Evolutionary conservation across 441 rosid genomes (phyloP).

Genomic region (Syzygium malaccense): DNA sequence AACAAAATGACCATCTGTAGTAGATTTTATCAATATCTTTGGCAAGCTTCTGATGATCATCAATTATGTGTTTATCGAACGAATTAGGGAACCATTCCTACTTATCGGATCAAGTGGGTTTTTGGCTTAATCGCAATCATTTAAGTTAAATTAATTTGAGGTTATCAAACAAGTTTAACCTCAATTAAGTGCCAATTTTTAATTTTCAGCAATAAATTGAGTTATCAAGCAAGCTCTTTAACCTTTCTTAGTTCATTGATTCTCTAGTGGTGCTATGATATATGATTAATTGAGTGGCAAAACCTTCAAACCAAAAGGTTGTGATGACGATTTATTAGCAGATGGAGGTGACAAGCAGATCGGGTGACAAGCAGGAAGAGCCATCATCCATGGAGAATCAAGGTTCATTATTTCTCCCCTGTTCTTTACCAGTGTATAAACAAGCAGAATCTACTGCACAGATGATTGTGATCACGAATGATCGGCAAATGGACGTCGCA

Average conservation of each 20-base stretch:
- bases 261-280: background rate
- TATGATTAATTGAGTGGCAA: background rate
- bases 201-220: background rate
- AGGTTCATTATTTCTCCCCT: background rate
- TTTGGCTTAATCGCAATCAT: background rate
- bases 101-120: accelerated
- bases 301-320: background rate
- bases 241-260: background rate
- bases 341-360: background rate
- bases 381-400: background rate
- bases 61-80: background rate
- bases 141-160: background rate
- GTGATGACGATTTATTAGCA: background rate
- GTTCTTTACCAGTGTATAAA: background rate
- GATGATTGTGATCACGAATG: background rate
- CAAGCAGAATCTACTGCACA: background rate
- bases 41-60: background rate
- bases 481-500: background rate
- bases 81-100: background rate
- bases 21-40: background rate
- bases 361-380: background rate
- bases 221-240: background rate
- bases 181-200: background rate
- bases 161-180: background rate
- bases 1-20: no score